Percentiles rank a stretch among this genome's conserved stretches.
Evolutionary conservation across 1,139 yeast genomes (phyloP).

Genomic region (Scheffersomyces segobiensis): DNA sequence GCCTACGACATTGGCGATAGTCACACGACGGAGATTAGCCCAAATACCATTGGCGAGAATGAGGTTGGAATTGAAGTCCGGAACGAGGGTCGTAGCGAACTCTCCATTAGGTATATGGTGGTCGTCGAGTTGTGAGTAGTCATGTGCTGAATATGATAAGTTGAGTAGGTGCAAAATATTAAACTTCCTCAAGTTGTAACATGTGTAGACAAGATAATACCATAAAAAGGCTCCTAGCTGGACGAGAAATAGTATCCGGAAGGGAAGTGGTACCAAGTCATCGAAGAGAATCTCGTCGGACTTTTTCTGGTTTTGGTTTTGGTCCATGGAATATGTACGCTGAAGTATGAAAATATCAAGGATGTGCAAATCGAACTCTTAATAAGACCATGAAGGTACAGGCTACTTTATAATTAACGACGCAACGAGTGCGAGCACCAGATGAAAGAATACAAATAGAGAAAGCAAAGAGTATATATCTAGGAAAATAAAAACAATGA

Average conservation of each 20-base stretch:
- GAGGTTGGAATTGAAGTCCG: conserved; percentile 34
- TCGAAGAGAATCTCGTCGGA: conserved; percentile 5
- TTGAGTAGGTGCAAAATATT: conserved; percentile 39
- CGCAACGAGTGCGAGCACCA: background rate
- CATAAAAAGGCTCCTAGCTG: conserved; percentile 37
- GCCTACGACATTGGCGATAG: conserved; percentile 22
- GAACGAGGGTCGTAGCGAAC: conserved; percentile 29
- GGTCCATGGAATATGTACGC: background rate
- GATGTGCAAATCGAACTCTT: background rate
- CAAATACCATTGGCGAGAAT: conserved; percentile 36
- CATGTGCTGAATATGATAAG: conserved; percentile 41
- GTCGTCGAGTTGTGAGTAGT: conserved; percentile 31
- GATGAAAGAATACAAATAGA: background rate
- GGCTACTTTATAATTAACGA: background rate
- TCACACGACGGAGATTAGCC: conserved; percentile 22
- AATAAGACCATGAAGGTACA: background rate
- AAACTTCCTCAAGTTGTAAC: conserved; percentile 24
- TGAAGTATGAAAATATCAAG: background rate
- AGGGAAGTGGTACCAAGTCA: conserved; percentile 38
- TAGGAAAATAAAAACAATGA: too few species aligned
- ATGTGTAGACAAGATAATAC: conserved; percentile 31
- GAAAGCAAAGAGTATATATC: background rate
- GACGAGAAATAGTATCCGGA: conserved; percentile 32
- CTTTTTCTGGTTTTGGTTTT: background rate
- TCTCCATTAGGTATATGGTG: conserved; percentile 29